Conservation (phyloP, 2,329 filamentous ascomycete genomes). For the Ophiocordyceps sinensis region DNA sequence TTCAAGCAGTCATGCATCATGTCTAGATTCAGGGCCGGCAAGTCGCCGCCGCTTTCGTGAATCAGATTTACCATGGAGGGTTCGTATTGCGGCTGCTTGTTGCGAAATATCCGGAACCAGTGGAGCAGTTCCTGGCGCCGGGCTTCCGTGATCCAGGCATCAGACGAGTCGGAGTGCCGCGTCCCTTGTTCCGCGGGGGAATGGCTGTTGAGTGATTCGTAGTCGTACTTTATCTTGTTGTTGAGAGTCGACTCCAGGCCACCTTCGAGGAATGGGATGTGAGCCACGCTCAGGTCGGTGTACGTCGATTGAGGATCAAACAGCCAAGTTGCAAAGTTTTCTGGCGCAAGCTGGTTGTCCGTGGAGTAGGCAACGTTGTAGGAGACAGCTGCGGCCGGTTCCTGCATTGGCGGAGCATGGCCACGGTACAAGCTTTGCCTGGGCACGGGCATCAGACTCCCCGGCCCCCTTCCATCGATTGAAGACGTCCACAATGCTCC, state of each 20-base stretch:
- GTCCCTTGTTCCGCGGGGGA: slow-evolving; percentile 30
- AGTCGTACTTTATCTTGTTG: slow-evolving; percentile 35
- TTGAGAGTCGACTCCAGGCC: slow-evolving; percentile 36
- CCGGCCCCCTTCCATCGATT: slow-evolving; percentile 17
- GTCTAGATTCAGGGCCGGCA: slow-evolving; percentile 47
- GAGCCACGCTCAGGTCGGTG: slow-evolving; percentile 25
- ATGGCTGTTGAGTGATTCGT: slow-evolving; percentile 31
- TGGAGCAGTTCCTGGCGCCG: slow-evolving; percentile 29
- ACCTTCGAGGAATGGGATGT: slow-evolving; percentile 31
- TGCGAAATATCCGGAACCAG: slow-evolving; percentile 27
- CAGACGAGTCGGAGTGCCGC: slow-evolving; percentile 21
- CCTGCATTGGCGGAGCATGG: slow-evolving; percentile 13
- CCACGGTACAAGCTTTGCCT: slow-evolving; percentile 22
- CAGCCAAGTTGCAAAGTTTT: slow-evolving; percentile 36
- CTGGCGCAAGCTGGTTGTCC: slow-evolving; percentile 21
- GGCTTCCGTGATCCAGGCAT: slow-evolving; percentile 29
- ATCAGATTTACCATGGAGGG: slow-evolving; percentile 18
- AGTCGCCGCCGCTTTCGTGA: slow-evolving; percentile 25
- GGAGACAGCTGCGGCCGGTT: slow-evolving; percentile 19
- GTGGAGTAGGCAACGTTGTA: slow-evolving; percentile 9
- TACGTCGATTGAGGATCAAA: slow-evolving; percentile 30
- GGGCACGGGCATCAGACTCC: slow-evolving; percentile 14
- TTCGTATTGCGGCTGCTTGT: slow-evolving; percentile 27
- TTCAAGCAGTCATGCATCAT: slow-evolving; percentile 76
- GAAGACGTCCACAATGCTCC: slow-evolving; percentile 13